phyloP scores from a whole-genome alignment of 768 basidiomycete genomes.

The Porpolomopsis calyptriformis region DNA sequence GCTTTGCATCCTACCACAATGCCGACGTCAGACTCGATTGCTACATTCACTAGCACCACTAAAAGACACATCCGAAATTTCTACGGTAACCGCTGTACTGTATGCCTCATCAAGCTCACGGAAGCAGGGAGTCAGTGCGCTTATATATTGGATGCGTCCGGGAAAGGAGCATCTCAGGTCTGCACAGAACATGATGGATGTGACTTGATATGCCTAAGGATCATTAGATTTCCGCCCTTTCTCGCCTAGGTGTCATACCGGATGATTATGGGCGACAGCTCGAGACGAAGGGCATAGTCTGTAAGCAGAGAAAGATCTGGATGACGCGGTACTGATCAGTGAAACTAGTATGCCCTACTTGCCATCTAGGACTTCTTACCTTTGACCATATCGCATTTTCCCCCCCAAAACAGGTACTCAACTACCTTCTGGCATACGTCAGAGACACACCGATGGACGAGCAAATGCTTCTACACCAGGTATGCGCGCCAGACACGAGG shows the following conservation, averaged over 20 bases:
- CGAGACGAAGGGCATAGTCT: slow-evolving; percentile 2
- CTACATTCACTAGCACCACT: slow-evolving; percentile 2
- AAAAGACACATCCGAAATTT: slow-evolving; percentile 4
- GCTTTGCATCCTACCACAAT: too few relatives aligned
- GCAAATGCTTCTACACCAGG: slow-evolving; percentile 5
- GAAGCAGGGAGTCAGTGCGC: slow-evolving; percentile 1
- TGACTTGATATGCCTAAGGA: slow-evolving; percentile 2
- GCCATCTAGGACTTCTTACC: background rate
- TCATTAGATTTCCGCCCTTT: background rate
- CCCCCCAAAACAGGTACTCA: slow-evolving; percentile 4
- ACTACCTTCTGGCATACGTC: slow-evolving; percentile 4
- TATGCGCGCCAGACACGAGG: background rate
- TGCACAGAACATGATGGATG: background rate
- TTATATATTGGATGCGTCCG: slow-evolving; percentile 5
- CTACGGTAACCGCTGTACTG: slow-evolving; percentile 3
- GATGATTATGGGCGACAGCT: background rate
- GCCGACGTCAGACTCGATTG: background rate
- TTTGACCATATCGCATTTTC: slow-evolving; percentile 2
- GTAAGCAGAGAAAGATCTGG: slow-evolving; percentile 3
- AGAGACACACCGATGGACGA: slow-evolving; percentile 1
- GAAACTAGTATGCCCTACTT: slow-evolving; percentile 2
- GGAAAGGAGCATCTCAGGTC: slow-evolving; percentile 4
- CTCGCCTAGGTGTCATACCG: slow-evolving; percentile 3
- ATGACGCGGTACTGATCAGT: background rate
- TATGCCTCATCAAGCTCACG: slow-evolving; percentile 2